Base-by-base conservation (phyloP, 2,329 filamentous ascomycete species). In the Chalaropsis thielavioides region DNA sequence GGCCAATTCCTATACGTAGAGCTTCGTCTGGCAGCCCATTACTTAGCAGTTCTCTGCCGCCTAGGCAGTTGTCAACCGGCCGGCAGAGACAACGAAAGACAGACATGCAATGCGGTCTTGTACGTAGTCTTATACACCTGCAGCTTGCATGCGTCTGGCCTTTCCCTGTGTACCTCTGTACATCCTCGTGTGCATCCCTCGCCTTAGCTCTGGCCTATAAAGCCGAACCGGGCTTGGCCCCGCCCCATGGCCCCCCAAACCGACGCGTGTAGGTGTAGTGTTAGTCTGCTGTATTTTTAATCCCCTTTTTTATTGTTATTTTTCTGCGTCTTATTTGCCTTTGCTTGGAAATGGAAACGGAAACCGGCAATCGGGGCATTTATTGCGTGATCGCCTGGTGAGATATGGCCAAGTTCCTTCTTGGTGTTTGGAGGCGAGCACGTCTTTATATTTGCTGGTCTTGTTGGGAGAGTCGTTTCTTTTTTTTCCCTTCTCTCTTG, bases 331-430 rank as follows among this genome's bases (percentile, higher is more conserved):
- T 19, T 54, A 54, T 27, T 31, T 31, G 10, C 13, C 13, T 31
- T 54, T 31, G 49, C 2, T 54, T 22, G 49, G n/a, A 15, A 54
- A 22, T 54, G 13, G 49, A 54, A 54, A 27, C 49, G 49, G 49
- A 54, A 31, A 31, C 27, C 60, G 49, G 60, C 54, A 63, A 46
- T 41, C 61, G 51, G 43, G 41, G 11, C 51, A 7, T 35, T 41
- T 62, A 62, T 62, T 62, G 60, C 60, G 60, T 62, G 60, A 62
- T 62, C 60, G 60, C 44, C 40, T 46, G 24, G 24, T 19, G 41
- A 43, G 24, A 44, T 43, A 43, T 27, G 22, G 38, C 19, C 27
- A 61, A 46, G 41, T 40, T 46, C 60, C 60, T 62, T 62, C 60
- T 46, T 17, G 24, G 13, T n/a, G 24, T 22, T 19, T 43, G 41